These are phyloP conservation scores for Daldinia vernicosa DNA, from an alignment of 495 filamentous ascomycete genomes.

Conservation along the genomic window DNA sequence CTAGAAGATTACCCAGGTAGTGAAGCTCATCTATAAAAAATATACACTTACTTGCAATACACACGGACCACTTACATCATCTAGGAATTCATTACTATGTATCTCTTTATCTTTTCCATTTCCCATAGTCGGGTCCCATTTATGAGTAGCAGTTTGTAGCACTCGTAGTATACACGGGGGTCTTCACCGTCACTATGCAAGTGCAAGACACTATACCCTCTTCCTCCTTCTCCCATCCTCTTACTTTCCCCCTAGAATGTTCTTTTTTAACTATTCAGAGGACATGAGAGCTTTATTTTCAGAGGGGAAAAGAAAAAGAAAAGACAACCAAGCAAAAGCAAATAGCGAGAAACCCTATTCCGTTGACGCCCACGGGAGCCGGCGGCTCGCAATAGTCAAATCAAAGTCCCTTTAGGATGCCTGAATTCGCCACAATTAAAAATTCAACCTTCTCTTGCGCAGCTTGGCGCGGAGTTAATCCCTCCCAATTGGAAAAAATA, in stretches of 20 bases:
- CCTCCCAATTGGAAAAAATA: conserved; percentile 35
- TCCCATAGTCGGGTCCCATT: conserved; percentile 32
- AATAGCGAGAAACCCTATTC: conserved; percentile 6
- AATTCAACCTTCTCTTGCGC: conserved; percentile 1
- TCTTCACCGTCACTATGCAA: conserved; percentile 4
- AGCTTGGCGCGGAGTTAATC: neutral
- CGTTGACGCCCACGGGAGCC: conserved; percentile 29
- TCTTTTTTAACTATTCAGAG: neutral
- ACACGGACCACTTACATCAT: neutral
- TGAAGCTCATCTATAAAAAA: neutral
- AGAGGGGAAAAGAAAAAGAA: conserved; percentile 1
- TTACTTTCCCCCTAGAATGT: neutral
- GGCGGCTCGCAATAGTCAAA: conserved; percentile 7
- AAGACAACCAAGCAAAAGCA: conserved; percentile 3
- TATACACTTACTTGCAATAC: conserved; percentile 4
- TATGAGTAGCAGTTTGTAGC: conserved; percentile 12
- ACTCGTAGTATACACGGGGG: conserved; percentile 25
- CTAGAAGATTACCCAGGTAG: neutral
- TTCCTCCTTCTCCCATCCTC: neutral
- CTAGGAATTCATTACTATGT: conserved; percentile 1
- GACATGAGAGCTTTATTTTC: neutral
- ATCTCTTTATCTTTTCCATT: conserved; percentile 22
- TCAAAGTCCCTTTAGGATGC: conserved; percentile 21
- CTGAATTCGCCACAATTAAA: conserved; percentile 30
- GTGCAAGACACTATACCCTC: conserved; percentile 11